A percentile compares a stretch with the other conserved stretches of the same genome.
Evolutionary conservation across 805 yeast genomes (phyloP).

Genomic region (Yamadazyma tumulicola): DNA sequence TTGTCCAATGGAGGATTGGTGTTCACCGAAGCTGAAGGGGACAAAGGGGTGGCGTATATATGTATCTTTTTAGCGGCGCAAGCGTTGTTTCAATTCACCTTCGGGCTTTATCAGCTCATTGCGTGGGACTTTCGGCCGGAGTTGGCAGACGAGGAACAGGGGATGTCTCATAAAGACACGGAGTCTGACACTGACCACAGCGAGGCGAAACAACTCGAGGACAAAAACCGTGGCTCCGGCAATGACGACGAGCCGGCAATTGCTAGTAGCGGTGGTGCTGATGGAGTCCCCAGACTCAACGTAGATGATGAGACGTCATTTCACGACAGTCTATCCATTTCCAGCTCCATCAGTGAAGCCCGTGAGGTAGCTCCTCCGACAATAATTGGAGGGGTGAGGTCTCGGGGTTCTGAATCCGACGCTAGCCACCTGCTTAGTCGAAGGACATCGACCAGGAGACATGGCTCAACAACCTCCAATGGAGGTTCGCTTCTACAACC

Average conservation of each 20-base stretch:
- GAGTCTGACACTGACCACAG: neutral
- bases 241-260: neutral
- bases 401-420: neutral
- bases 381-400: slow-evolving; percentile 2
- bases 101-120: slow-evolving; percentile 69
- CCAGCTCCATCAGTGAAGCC: slow-evolving; percentile 9
- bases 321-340: slow-evolving; percentile 9
- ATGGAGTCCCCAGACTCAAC: neutral
- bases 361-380: slow-evolving; percentile 9
- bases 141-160: slow-evolving; percentile 16
- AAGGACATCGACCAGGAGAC: slow-evolving; percentile 5
- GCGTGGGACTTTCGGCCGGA: slow-evolving; percentile 62
- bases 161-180: neutral
- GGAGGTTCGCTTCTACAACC: slow-evolving; percentile 3
- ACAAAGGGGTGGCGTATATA: slow-evolving; percentile 78
- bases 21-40: slow-evolving; percentile 57
- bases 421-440: slow-evolving; percentile 3
- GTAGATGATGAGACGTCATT: slow-evolving; percentile 2
- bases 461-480: slow-evolving; percentile 3
- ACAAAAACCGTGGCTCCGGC: neutral
- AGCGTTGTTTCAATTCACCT: slow-evolving; percentile 64
- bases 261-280: no score
- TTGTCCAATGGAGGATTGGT: slow-evolving; percentile 56
- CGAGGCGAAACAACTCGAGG: neutral
- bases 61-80: slow-evolving; percentile 73